Conservation (phyloP, 768 basidiomycete genomes). For the Boletus rufocinnamomeus region DNA sequence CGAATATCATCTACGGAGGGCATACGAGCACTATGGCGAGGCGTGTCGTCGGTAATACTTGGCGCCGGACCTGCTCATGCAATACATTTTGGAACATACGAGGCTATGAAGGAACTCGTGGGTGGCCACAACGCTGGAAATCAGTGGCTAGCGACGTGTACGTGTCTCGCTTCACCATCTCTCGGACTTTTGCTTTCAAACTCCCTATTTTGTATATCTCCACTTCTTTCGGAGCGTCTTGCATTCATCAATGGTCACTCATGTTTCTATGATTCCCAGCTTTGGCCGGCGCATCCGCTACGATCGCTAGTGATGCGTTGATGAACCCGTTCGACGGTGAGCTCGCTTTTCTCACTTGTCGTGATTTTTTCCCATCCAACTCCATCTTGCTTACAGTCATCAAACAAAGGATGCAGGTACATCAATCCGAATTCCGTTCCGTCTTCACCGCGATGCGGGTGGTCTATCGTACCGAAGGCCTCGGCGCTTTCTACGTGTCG, state of each 20-base stretch:
- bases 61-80: constrained; percentile 99
- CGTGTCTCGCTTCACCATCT: constrained; percentile 34
- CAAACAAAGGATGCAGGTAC: constrained; percentile 99
- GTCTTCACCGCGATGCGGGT: constrained; percentile 83
- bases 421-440: constrained; percentile 88
- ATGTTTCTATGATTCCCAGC: constrained; percentile 49
- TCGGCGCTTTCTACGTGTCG: constrained; percentile 94
- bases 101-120: constrained; percentile 89
- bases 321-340: constrained; percentile 99
- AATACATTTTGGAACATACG: constrained; percentile 95
- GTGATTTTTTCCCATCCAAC: constrained; percentile 13
- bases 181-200: constrained; percentile 3
- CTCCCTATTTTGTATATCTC: constrained; percentile 2
- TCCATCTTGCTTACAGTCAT: constrained; percentile 64
- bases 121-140: constrained; percentile 80
- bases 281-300: constrained; percentile 90
- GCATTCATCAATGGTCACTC: constrained; percentile 9
- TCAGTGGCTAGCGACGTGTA: constrained; percentile 89
- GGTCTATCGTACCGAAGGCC: constrained; percentile 84
- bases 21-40: constrained; percentile 87
- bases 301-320: constrained; percentile 92
- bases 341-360: constrained; percentile 25
- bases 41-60: constrained; percentile 92
- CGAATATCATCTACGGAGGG: constrained; percentile 96
- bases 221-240: background rate